These are phyloP conservation scores for Boletales sp. DNA, from an alignment of 768 basidiomycete species.

Conservation along the genomic window DNA sequence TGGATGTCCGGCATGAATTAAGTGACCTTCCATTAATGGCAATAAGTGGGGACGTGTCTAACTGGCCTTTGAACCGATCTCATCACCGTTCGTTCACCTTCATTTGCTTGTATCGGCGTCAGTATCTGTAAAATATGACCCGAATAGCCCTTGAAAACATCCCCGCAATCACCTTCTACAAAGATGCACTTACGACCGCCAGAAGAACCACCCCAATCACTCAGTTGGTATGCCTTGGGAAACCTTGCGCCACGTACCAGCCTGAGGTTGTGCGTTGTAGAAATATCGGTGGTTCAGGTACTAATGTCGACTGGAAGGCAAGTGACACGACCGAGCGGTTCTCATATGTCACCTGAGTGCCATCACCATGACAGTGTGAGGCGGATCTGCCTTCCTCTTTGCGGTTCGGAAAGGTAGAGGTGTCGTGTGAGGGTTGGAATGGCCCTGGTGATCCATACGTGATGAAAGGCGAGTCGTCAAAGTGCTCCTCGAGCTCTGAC, in stretches of 20 bases:
- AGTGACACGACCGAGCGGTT: constrained; percentile 18
- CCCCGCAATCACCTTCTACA: constrained; percentile 74
- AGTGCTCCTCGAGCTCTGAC: neutral
- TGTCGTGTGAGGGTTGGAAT: constrained; percentile 91
- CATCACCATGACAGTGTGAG: constrained; percentile 59
- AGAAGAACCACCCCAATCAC: constrained; percentile 66
- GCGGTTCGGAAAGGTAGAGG: constrained; percentile 80
- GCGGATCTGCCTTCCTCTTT: constrained; percentile 82
- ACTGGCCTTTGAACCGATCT: neutral
- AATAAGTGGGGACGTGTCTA: neutral
- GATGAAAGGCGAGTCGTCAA: constrained; percentile 60
- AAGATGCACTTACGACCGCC: constrained; percentile 57
- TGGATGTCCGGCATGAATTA: constrained; percentile 49
- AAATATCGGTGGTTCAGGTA: constrained; percentile 72
- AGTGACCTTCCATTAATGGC: constrained; percentile 5
- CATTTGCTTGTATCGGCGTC: neutral
- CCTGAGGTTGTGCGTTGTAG: constrained; percentile 85
- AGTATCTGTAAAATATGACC: constrained; percentile 43
- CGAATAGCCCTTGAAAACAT: constrained; percentile 71
- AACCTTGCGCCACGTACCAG: constrained; percentile 68
- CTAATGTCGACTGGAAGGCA: constrained; percentile 90
- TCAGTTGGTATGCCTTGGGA: constrained; percentile 79
- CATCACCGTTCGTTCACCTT: neutral
- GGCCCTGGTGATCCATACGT: constrained; percentile 80
- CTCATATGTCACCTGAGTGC: constrained; percentile 7